Evolutionary conservation across 2,329 filamentous ascomycete species (phyloP).

Genomic region (Pseudogymnoascus verrucosus): DNA sequence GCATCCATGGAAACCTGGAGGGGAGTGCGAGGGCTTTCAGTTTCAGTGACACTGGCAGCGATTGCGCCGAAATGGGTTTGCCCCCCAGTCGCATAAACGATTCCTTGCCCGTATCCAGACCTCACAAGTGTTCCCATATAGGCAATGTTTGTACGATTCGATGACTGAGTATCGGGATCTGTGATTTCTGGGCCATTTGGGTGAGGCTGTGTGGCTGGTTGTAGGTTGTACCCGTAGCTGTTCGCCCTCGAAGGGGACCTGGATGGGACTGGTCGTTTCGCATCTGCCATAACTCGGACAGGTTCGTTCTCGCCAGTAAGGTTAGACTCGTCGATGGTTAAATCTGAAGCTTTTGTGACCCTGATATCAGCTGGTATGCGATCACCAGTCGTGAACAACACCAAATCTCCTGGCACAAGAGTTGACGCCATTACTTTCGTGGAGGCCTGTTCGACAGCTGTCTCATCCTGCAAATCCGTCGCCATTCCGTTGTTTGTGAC

Average conservation of each 20-base stretch:
- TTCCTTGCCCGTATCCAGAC: constrained; percentile 88
- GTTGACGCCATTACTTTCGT: constrained; percentile 80
- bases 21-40: constrained; percentile 89
- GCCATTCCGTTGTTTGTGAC: constrained; percentile 10
- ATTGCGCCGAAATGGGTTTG: constrained; percentile 95
- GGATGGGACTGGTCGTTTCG: constrained; percentile 29
- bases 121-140: constrained; percentile 97
- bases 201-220: constrained; percentile 37
- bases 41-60: constrained; percentile 85
- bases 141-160: constrained; percentile 80
- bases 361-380: constrained; percentile 93
- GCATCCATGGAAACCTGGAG: constrained; percentile 95
- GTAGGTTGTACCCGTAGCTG: constrained; percentile 17
- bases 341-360: constrained; percentile 80
- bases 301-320: constrained; percentile 95
- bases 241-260: constrained; percentile 9
- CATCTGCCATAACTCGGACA: constrained; percentile 66
- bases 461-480: constrained; percentile 34
- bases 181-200: constrained; percentile 51
- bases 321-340: constrained; percentile 95
- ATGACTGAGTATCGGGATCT: constrained; percentile 58
- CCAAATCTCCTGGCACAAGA: constrained; percentile 84
- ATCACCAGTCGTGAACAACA: constrained; percentile 91
- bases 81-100: constrained; percentile 93
- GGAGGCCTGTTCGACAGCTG: constrained; percentile 58